These are phyloP conservation scores for Turnera subulata DNA, from an alignment of 345 rosid species.

Conservation along the genomic window DNA sequence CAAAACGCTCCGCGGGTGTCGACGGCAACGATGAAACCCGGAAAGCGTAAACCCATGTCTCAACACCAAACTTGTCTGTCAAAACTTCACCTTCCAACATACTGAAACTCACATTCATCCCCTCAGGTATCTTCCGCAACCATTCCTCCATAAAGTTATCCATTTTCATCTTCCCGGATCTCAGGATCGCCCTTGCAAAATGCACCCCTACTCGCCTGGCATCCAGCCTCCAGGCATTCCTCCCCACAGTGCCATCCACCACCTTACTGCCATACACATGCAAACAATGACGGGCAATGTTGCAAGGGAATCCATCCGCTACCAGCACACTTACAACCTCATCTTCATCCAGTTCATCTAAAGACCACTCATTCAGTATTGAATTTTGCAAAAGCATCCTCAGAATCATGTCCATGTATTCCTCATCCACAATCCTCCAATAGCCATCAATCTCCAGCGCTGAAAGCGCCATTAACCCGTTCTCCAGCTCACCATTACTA, in stretches of 20 bases:
- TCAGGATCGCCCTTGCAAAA: constrained; percentile 60
- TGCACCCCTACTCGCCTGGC: constrained; percentile 68
- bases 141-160: constrained; percentile 69
- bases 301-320: constrained; percentile 61
- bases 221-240: constrained; percentile 56
- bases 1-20: constrained; percentile 68
- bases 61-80: constrained; percentile 74
- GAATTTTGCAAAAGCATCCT: constrained; percentile 62
- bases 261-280: constrained; percentile 49
- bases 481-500: constrained; percentile 63
- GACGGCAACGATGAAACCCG: constrained; percentile 68
- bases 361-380: constrained; percentile 65
- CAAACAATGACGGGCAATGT: constrained; percentile 61
- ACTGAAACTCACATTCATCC: constrained; percentile 56
- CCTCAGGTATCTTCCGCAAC: constrained; percentile 58
- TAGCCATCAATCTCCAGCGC: constrained; percentile 81
- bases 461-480: constrained; percentile 53
- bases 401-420: constrained; percentile 58
- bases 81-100: constrained; percentile 91
- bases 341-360: constrained; percentile 52
- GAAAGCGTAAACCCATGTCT: constrained; percentile 62
- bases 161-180: constrained; percentile 56
- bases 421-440: constrained; percentile 79
- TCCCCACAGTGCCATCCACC: constrained; percentile 26
- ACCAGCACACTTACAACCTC: constrained; percentile 50